These are phyloP conservation scores for Trypanosoma scelopori DNA, from an alignment of 208 protist species.

Conservation along the genomic window DNA sequence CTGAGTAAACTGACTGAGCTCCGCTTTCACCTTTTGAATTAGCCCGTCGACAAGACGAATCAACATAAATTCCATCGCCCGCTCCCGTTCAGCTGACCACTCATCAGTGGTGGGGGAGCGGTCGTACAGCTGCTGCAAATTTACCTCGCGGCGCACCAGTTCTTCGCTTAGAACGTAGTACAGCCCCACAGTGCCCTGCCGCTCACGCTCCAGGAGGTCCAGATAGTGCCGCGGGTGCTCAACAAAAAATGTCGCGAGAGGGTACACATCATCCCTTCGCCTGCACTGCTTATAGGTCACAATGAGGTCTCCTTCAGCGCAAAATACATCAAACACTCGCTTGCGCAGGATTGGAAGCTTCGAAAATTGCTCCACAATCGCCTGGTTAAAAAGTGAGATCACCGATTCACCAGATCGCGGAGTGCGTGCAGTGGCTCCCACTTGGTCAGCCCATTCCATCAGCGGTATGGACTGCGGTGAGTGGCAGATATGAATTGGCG, in stretches of 20 bases:
- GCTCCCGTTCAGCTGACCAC: constrained; percentile 57
- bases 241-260: constrained; percentile 70
- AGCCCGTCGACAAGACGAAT: constrained; percentile 56
- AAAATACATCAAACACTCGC: constrained; percentile 73
- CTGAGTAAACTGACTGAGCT: constrained; percentile 55
- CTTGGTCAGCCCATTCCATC: constrained; percentile 55
- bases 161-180: constrained; percentile 76
- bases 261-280: constrained; percentile 58
- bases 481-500: constrained; percentile 48
- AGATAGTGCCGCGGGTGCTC: constrained; percentile 71
- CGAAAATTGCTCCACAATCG: constrained; percentile 78
- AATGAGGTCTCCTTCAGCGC: constrained; percentile 74
- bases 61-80: constrained; percentile 63
- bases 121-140: constrained; percentile 57
- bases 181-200: constrained; percentile 56
- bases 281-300: constrained; percentile 57
- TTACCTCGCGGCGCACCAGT: constrained; percentile 61
- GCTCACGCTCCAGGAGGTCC: constrained; percentile 70
- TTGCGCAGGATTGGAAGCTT: constrained; percentile 67
- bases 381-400: constrained; percentile 69
- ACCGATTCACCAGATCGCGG: constrained; percentile 42
- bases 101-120: constrained; percentile 30
- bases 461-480: constrained; percentile 41
- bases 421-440: constrained; percentile 33
- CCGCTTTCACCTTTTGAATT: constrained; percentile 56